phyloP scores from a whole-genome alignment of 805 yeast genomes.

The Suhomyces tanzawaensis region DNA sequence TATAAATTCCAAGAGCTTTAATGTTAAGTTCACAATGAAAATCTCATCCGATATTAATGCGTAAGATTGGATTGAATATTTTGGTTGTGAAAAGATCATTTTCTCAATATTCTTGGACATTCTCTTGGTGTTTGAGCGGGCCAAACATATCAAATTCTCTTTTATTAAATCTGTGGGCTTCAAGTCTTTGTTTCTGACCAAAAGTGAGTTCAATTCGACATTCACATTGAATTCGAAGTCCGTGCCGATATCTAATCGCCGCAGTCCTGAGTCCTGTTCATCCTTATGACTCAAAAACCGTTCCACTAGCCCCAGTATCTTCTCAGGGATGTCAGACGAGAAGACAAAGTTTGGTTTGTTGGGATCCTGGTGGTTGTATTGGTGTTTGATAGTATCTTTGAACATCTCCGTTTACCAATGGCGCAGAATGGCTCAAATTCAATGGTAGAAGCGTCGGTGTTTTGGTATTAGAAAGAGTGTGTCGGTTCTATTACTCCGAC shows the following conservation, averaged over 20 bases:
- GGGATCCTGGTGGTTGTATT: conserved; percentile 19
- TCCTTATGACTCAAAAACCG: not conserved
- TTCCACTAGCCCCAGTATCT: conserved; percentile 13
- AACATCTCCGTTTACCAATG: no score
- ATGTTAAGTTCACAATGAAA: conserved; percentile 31
- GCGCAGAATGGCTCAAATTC: no score
- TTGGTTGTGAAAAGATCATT: conserved; percentile 2
- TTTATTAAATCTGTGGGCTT: conserved; percentile 34
- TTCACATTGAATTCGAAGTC: conserved; percentile 16
- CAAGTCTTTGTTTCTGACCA: conserved; percentile 27
- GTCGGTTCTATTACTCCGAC: no score
- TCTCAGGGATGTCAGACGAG: conserved; percentile 33
- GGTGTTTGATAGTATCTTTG: conserved; percentile 1
- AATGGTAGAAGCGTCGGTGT: no score
- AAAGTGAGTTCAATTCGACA: conserved; percentile 35
- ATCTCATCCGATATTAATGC: conserved; percentile 21
- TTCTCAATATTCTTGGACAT: conserved; percentile 1
- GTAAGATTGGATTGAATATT: conserved; percentile 4
- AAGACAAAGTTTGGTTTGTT: conserved; percentile 38
- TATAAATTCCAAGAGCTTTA: conserved; percentile 22
- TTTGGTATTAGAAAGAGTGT: no score
- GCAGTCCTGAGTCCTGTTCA: not conserved
- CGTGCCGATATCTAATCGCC: not conserved
- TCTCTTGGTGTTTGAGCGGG: conserved; percentile 15
- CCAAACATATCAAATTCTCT: conserved; percentile 33